Base-by-base conservation (phyloP, 495 filamentous ascomycete genomes). In the Hypoxylon trugodes region DNA sequence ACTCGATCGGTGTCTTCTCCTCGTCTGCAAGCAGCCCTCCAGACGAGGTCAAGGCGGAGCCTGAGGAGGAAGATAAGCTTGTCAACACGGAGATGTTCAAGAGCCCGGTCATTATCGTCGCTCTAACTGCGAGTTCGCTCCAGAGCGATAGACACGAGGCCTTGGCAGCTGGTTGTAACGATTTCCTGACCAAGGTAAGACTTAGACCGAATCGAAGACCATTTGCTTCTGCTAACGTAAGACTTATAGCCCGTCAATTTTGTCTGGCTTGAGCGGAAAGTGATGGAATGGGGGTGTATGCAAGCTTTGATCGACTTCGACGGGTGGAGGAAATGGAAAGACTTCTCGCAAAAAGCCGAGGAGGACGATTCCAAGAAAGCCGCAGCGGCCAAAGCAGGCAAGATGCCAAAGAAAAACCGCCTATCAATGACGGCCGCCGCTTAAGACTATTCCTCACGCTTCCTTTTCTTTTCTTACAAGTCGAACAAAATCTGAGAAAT, bases 201-300 rank as follows among this genome's bases (percentile, higher is more conserved):
- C 12, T 24, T 15, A 22, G n/a, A 10, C 30, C 30, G 28, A 33
- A 6, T 32, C 1, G 28, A 1, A 30, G 4, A 22, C 25, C 19
- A n/a, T 41, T 25, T 21, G 12, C 10, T n/a, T 28, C 55, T 61
- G 32, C 43, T 61, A 50, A 56, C 47, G n/a, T 56, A 15, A 12
- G 25, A 53, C 47, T 38, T 30, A 9, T 57, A 97, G 92, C 95
- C 95, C 18, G 93, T 98, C 48, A 96, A 94, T 65, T 98, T 97
- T 70, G 93, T 96, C 56, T 98, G 95, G 95, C 83, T 98, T 10
- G 90, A 96, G 69, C 87, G 94, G 35, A 98, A 98, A 72, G 92
- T 98, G 35, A 97, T 94, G 73, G 95, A 98, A 84, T 98, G 95
- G 95, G 95, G 95, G 62, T 98, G 95, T 78, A 97, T 98, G 89